Evolutionary conservation across 306 rosid genomes (phyloP).

Genomic region (Styphnolobium japonicum): DNA sequence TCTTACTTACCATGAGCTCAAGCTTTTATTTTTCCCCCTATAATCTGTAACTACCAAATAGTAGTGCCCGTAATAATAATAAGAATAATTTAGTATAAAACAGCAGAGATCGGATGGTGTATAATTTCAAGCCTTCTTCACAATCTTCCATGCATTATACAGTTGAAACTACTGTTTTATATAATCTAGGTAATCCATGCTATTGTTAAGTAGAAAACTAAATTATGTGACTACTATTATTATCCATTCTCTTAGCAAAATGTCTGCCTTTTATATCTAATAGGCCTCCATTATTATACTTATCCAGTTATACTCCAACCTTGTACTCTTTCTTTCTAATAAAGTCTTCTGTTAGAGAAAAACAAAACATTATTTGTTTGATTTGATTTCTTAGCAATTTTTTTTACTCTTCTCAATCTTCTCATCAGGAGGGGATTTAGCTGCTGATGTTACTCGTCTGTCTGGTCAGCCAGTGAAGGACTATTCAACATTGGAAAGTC

Average conservation of each 20-base stretch:
- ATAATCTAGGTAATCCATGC: neutral
- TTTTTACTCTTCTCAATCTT: constrained; percentile 14
- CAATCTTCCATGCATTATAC: neutral
- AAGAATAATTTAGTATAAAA: neutral
- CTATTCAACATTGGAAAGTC: constrained; percentile 82
- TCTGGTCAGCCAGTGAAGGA: constrained; percentile 89
- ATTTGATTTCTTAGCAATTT: neutral
- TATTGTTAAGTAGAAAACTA: neutral
- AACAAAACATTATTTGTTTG: neutral
- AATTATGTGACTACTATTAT: neutral
- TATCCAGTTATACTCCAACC: neutral
- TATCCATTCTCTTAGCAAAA: neutral
- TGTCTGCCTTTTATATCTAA: neutral
- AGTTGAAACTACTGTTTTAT: neutral
- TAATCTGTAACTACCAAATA: neutral
- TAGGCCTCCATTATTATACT: neutral
- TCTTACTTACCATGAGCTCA: neutral
- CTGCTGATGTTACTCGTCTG: constrained; percentile 57
- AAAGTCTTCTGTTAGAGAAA: neutral
- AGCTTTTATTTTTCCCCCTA: neutral
- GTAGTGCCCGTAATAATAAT: neutral
- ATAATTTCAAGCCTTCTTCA: neutral
- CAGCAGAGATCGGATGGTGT: neutral
- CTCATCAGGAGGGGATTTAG: constrained; percentile 76
- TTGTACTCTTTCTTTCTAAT: neutral